Conservation (phyloP, 129 eudicot species). For the Centaurea solstitialis region DNA sequence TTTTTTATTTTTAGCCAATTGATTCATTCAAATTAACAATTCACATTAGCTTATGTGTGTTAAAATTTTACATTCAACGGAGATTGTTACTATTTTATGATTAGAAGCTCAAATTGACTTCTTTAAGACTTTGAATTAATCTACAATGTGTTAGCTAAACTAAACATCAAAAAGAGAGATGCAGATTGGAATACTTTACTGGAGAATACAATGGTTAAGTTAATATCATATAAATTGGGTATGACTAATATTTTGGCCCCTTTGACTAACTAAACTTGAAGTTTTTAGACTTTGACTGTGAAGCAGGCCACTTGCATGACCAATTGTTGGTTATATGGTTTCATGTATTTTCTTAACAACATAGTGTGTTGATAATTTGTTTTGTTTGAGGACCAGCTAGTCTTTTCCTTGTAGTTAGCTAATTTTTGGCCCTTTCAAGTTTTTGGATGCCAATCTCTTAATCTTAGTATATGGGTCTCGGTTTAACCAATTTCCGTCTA, state of each 20-base stretch:
- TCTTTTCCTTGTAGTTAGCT: too few relatives aligned
- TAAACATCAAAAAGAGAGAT: not conserved
- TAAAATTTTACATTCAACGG: too few relatives aligned
- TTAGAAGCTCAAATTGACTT: not conserved
- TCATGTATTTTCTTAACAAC: too few relatives aligned
- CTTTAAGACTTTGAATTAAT: not conserved
- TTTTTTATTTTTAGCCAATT: not conserved
- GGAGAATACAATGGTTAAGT: not conserved
- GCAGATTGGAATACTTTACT: not conserved
- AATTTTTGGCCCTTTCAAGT: too few relatives aligned
- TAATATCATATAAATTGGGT: not conserved
- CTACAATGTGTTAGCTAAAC: not conserved
- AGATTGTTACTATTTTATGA: too few relatives aligned
- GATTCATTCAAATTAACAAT: not conserved
- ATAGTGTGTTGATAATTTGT: too few relatives aligned
- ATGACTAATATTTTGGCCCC: not conserved
- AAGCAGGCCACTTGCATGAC: too few relatives aligned
- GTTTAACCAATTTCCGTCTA: too few relatives aligned
- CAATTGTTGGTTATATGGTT: not conserved
- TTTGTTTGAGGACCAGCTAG: too few relatives aligned
- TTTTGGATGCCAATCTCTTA: too few relatives aligned
- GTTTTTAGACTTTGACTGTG: not conserved
- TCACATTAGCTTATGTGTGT: not conserved
- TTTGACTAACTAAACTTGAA: not conserved
- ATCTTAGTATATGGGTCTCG: too few relatives aligned